These are phyloP conservation scores for Pseudogymnoascus sp. DNA, from an alignment of 2,329 filamentous ascomycete genomes.

Conservation along the genomic window DNA sequence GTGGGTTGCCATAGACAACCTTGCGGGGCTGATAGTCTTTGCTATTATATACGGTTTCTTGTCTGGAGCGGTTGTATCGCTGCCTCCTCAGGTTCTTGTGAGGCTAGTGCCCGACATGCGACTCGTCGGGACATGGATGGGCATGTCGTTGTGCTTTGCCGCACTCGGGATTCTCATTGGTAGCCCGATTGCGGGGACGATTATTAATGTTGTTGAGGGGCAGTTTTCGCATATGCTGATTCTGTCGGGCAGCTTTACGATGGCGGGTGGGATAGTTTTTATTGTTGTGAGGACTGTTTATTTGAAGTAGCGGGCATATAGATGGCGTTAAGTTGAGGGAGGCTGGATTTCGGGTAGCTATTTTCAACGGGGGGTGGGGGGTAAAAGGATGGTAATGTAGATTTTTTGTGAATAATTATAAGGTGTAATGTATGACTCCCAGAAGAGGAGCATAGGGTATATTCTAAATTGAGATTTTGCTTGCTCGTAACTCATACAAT, in stretches of 20 bases:
- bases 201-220: slow-evolving; percentile 4
- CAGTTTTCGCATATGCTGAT: neutral
- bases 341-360: neutral
- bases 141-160: slow-evolving; percentile 11
- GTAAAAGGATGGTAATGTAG: neutral
- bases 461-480: too few relatives aligned
- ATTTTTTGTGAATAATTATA: neutral
- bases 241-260: neutral
- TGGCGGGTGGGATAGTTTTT: neutral
- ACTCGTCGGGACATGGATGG: slow-evolving; percentile 12
- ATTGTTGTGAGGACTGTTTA: neutral
- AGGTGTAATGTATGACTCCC: neutral
- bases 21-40: slow-evolving; percentile 54
- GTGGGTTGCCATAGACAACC: slow-evolving; percentile 43
- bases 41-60: slow-evolving; percentile 59
- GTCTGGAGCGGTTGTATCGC: slow-evolving; percentile 55
- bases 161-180: slow-evolving; percentile 13
- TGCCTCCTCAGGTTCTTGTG: slow-evolving; percentile 37
- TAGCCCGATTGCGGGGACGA: slow-evolving; percentile 14
- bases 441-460: too few relatives aligned
- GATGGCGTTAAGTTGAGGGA: neutral
- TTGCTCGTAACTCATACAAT: too few relatives aligned
- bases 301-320: neutral
- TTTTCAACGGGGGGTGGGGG: neutral
- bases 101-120: slow-evolving; percentile 11